Evolutionary conservation across 2,329 filamentous ascomycete species (phyloP).

Genomic region (Fusarium falciforme): DNA sequence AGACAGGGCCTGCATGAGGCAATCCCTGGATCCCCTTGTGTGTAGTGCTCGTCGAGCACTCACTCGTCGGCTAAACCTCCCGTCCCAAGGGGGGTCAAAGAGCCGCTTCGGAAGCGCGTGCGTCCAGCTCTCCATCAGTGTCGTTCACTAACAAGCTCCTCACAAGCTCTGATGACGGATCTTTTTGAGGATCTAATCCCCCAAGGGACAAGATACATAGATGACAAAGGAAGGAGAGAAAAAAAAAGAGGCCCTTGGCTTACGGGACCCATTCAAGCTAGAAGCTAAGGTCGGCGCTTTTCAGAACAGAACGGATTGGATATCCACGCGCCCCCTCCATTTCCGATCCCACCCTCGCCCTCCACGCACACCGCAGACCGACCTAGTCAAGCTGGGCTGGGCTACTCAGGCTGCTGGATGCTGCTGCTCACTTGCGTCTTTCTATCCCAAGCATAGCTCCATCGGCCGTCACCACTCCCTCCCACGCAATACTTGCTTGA

Average conservation of each 20-base stretch:
- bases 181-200: neutral
- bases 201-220: neutral
- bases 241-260: conserved; percentile 15
- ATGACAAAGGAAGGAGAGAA: neutral
- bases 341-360: conserved; percentile 33
- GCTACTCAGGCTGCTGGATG: neutral
- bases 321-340: conserved; percentile 31
- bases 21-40: neutral
- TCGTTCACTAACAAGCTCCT: neutral
- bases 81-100: neutral
- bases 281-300: conserved; percentile 16
- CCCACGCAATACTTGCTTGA: neutral
- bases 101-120: neutral
- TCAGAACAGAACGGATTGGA: conserved; percentile 14
- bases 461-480: conserved; percentile 29
- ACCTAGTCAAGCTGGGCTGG: neutral
- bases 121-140: neutral
- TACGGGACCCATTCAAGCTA: conserved; percentile 29
- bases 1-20: conserved; percentile 9
- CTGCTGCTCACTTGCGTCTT: neutral
- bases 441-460: conserved; percentile 3
- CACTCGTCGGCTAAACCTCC: neutral
- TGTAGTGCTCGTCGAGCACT: neutral
- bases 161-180: neutral
- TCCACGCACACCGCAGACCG: conserved; percentile 7